Base-by-base conservation (phyloP, 23 red algal genomes). In the Gracilaria vermiculophylla region DNA sequence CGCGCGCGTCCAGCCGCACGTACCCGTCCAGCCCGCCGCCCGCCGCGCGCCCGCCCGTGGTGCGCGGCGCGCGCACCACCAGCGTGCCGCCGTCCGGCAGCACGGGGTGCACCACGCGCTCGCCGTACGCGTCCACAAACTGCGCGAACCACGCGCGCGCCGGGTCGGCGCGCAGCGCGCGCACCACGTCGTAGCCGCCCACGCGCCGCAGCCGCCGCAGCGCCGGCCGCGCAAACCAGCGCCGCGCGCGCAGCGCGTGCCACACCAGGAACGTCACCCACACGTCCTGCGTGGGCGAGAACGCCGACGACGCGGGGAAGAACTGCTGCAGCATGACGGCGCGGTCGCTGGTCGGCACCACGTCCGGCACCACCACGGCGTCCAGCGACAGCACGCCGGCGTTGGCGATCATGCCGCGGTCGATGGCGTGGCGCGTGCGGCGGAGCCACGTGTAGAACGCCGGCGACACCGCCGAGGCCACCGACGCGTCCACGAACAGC, bases 241-340 rank as follows among this genome's bases (percentile, higher is more conserved):
- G 13, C 15, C 52, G 20, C 25, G 25, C 13, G 9, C 49, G 55
- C 83, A 88, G 61, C 5, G 21, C 33, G 54, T 77, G 53, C 83
- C 83, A 88, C 83, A 77, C 77, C 52, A 76, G 64, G 53, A 88
- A 88, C 10, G 83, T 88, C 12, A 75, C 28, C 83, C 83, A 88
- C 36, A 76, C 83, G 61, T 88, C 69, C n/a, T 77, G 83, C 23
- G 67, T 75, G 45, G 83, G 83, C 19, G 83, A 88, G 28, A 75
- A 88, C 32, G 58, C 83, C 10, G 83, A 31, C 7, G 83, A 62
- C 21, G 69, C 36, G 7, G 83, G 83, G 33, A 88, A 77, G 34
- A 88, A 77, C 33, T 75, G 67, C 15, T 88, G 69, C 53, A 88
- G 17, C 34, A 77, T 29, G 2, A 88, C 83, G 47, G 70, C 53